Evolutionary conservation across 1,139 yeast genomes (phyloP).

Genomic region (Komagataea norvegica): DNA sequence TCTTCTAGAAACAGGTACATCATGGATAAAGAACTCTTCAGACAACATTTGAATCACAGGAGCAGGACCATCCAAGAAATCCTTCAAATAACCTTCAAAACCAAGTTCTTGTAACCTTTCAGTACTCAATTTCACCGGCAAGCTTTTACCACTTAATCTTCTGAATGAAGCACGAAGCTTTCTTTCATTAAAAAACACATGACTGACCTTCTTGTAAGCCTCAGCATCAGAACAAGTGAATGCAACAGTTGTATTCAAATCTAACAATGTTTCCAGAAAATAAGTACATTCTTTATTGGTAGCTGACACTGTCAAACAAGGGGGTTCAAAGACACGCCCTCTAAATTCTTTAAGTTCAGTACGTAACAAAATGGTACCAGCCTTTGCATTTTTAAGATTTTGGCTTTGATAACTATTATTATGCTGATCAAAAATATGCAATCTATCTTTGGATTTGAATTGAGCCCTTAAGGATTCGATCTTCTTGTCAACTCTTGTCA

Average conservation of each 20-base stretch:
- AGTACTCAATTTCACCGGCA: constrained; percentile 29
- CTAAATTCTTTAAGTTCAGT: constrained; percentile 35
- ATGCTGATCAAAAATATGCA: constrained; percentile 38
- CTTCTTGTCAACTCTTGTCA: constrained; percentile 16
- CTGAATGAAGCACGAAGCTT: constrained; percentile 41
- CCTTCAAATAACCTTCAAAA: constrained; percentile 76
- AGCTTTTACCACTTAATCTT: constrained; percentile 32
- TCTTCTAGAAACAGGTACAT: constrained; percentile 55
- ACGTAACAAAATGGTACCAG: constrained; percentile 37
- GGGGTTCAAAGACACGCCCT: constrained; percentile 62
- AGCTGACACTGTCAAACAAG: constrained; percentile 61
- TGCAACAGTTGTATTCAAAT: constrained; percentile 50
- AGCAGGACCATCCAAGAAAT: constrained; percentile 67
- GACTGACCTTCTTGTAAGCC: constrained; percentile 42
- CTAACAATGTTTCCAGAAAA: constrained; percentile 56
- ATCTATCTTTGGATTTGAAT: constrained; percentile 47
- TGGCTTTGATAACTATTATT: no score
- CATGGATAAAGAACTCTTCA: constrained; percentile 50
- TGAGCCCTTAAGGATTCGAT: constrained; percentile 25
- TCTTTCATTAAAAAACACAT: constrained; percentile 33
- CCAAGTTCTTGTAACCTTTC: constrained; percentile 46
- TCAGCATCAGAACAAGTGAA: constrained; percentile 42
- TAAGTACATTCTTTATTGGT: constrained; percentile 46
- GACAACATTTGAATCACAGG: constrained; percentile 75
- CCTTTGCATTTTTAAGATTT: constrained; percentile 29